Base-by-base conservation (phyloP, 495 filamentous ascomycete genomes). In the Neurospora sp. region DNA sequence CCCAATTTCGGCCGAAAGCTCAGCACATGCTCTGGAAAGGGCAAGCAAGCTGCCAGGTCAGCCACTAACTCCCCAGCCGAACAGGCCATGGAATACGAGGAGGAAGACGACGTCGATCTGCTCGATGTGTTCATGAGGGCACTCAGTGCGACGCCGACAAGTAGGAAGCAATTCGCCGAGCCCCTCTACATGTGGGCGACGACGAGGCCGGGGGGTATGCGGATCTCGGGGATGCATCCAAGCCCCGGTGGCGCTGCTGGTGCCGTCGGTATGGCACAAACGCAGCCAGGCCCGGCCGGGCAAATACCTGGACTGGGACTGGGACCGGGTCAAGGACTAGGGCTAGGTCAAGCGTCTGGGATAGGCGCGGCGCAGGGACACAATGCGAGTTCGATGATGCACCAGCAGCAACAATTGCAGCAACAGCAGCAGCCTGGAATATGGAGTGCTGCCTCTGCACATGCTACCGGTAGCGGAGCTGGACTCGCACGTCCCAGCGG, bases 61-160 rank as follows among this genome's bases (percentile, higher is more conserved):
- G 72, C 42, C 4, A 69, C 35, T 1, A 69, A 39, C 12, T 44
- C 62, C 9, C 69, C 72, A 14, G 72, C 72, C 70, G 70, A 59
- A 1, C 44, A 69, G 73, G 16, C 39, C 70, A 69, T 74, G 73
- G 73, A 74, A 39, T 74, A 71, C 27, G 73, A 70, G 48, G 38
- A 75, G 48, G 69, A 73, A 9, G 20, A 66, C 10, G 40, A 42
- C 1, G 11, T 71, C n/a, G 75, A 77, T 23, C 71, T 72, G 31
- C 46, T 77, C 12, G 76, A 76, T 69, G 74, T 76, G 14, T 77
- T 77, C 27, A 73, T 77, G 37, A 69, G 69, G 37, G 72, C 74
- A 11, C 69, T 77, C 20, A 77, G 74, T 11, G 70, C 76, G 4
- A 76, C 62, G 7, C 72, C 74, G 1, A 77, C 75, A 7, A 76